Percentiles rank a stretch among this genome's conserved stretches.
These are phyloP conservation scores for Alternaria brassicicola DNA, from an alignment of 2,329 filamentous ascomycete species.

Conservation along the genomic window DNA sequence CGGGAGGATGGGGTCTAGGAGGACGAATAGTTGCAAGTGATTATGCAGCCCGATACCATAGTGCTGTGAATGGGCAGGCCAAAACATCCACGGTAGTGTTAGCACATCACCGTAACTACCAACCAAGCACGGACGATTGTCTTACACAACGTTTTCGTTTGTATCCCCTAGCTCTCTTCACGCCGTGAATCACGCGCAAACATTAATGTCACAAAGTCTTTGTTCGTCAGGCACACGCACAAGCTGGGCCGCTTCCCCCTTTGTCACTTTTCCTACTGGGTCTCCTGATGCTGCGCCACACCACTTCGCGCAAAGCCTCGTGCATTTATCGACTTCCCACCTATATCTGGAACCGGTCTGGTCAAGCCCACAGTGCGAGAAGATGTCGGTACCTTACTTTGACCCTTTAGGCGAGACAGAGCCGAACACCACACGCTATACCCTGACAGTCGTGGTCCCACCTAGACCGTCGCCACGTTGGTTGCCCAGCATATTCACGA, in stretches of 20 bases:
- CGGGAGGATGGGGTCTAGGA: not conserved
- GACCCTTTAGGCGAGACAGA: conserved; percentile 32
- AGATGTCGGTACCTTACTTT: conserved; percentile 14
- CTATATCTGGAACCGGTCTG: not conserved
- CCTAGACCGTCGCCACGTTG: conserved; percentile 26
- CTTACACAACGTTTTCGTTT: conserved; percentile 3
- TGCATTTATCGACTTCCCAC: accelerated
- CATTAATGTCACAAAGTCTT: not conserved
- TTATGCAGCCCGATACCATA: not conserved
- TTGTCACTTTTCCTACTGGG: not conserved
- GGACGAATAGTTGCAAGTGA: not conserved
- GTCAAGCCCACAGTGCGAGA: not conserved
- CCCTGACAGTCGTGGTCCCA: conserved; percentile 25
- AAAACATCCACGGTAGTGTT: not conserved
- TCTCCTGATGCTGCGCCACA: not conserved
- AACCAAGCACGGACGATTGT: not conserved
- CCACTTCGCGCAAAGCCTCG: not conserved
- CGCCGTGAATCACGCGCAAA: not conserved
- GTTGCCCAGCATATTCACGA: conserved; percentile 24
- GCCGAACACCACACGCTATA: conserved; percentile 28
- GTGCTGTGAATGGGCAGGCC: not conserved
- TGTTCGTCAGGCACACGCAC: not conserved
- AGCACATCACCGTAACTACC: not conserved
- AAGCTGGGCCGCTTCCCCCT: not conserved
- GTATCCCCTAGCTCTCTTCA: conserved; percentile 2